A percentile compares a stretch with the other conserved stretches of the same genome.
Evolutionary conservation across 164 flowering plant genomes (phyloP).

Genomic region (Dillenia turbinata): DNA sequence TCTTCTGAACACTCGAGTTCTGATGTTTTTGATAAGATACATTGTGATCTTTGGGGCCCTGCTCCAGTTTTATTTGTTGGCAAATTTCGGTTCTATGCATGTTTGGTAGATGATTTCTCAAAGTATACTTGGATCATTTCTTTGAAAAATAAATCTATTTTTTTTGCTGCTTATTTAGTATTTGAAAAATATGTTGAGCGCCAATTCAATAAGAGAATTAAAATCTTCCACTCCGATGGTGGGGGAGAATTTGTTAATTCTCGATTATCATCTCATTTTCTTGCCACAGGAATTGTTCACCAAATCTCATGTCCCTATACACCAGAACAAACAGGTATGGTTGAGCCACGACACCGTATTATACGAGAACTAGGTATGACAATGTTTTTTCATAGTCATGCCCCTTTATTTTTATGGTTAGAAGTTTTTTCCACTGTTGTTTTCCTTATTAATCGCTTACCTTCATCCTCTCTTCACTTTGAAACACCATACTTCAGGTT

Average conservation of each 20-base stretch:
- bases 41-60: slow-evolving; percentile 14
- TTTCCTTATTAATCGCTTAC: slow-evolving; percentile 4
- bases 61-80: slow-evolving; percentile 1
- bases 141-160: slow-evolving; percentile 4
- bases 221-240: slow-evolving; percentile 8
- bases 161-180: slow-evolving; percentile 1
- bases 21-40: slow-evolving; percentile 9
- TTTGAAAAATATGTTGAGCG: slow-evolving; percentile 1
- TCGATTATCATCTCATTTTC: slow-evolving; percentile 2
- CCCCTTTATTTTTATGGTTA: slow-evolving; percentile 5
- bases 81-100: slow-evolving; percentile 3
- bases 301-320: slow-evolving; percentile 5
- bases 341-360: no score
- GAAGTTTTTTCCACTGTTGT: slow-evolving; percentile 1
- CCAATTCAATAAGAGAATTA: slow-evolving; percentile 7
- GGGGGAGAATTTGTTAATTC: slow-evolving; percentile 6
- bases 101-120: slow-evolving; percentile 1
- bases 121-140: slow-evolving; percentile 4
- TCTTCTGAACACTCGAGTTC: not conserved
- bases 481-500: slow-evolving; percentile 3
- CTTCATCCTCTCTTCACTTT: slow-evolving; percentile 4
- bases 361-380: no score
- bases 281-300: slow-evolving; percentile 1
- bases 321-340: slow-evolving; percentile 2
- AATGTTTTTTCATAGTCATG: no score